Conservation (phyloP, 2,329 filamentous ascomycete genomes). For the Arthrobotrys musiformis region DNA sequence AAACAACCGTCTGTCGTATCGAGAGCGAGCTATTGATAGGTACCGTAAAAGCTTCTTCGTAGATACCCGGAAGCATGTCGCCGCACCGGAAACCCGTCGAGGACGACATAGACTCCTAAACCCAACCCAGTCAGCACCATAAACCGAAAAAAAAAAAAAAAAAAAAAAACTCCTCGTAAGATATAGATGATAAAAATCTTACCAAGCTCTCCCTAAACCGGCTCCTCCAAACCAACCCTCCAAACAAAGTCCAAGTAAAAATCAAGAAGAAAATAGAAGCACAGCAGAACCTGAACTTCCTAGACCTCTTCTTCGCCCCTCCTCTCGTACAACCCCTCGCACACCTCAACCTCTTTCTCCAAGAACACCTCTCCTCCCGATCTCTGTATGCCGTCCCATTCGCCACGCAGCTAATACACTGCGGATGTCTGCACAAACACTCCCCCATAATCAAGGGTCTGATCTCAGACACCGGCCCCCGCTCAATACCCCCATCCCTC, state of each 20-base stretch:
- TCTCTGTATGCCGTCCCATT: constrained; percentile 29
- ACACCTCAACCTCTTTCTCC: constrained; percentile 37
- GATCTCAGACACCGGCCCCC: background rate
- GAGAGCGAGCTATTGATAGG: constrained; percentile 40
- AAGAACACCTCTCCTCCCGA: constrained; percentile 3
- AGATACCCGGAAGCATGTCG: constrained; percentile 26
- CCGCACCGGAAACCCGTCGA: background rate
- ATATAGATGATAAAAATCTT: too few relatives aligned
- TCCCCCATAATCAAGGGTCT: constrained; percentile 41
- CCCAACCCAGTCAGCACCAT: background rate
- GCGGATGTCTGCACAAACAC: constrained; percentile 44
- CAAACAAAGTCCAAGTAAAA: constrained; percentile 49
- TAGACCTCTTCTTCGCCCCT: constrained; percentile 31
- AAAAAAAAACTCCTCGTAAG: too few relatives aligned
- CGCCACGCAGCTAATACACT: constrained; percentile 50
- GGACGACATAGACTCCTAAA: constrained; percentile 40
- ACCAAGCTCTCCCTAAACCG: constrained; percentile 40
- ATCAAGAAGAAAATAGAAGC: constrained; percentile 30
- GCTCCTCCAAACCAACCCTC: constrained; percentile 36
- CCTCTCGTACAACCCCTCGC: constrained; percentile 38
- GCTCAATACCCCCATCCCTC: background rate
- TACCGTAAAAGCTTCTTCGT: constrained; percentile 41
- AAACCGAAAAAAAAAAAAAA: too few relatives aligned
- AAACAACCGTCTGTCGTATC: constrained; percentile 26
- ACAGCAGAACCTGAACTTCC: constrained; percentile 54